Conservation (phyloP, 495 filamentous ascomycete species). For the Talaromyces liani region DNA sequence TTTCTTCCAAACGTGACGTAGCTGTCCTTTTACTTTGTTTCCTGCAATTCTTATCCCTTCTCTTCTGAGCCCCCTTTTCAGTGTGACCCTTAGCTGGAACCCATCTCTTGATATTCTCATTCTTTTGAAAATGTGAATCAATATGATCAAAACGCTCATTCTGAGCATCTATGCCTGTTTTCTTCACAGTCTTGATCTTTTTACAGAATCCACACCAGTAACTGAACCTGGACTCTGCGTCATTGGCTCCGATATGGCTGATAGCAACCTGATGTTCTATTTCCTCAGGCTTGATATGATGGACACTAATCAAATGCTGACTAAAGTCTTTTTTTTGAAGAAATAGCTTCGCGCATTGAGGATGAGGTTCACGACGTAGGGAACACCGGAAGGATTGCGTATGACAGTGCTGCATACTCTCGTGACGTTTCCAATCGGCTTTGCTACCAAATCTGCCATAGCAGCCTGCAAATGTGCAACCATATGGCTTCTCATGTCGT, state of each 20-base stretch:
- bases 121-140: constrained; percentile 62
- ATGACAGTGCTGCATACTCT: constrained; percentile 78
- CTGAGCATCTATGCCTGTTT: constrained; percentile 50
- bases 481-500: constrained; percentile 80
- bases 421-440: constrained; percentile 95
- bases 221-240: constrained; percentile 34
- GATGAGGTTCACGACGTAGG: constrained; percentile 11
- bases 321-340: constrained; percentile 52
- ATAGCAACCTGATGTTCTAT: constrained; percentile 37
- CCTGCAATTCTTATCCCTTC: not conserved
- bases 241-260: constrained; percentile 62
- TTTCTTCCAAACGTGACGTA: not conserved
- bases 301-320: constrained; percentile 49
- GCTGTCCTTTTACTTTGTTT: not conserved
- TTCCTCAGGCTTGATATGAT: constrained; percentile 35
- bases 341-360: constrained; percentile 50
- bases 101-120: constrained; percentile 44
- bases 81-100: constrained; percentile 16
- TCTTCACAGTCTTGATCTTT: constrained; percentile 46
- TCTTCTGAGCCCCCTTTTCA: not conserved
- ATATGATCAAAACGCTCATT: constrained; percentile 85
- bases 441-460: constrained; percentile 81
- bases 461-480: constrained; percentile 73
- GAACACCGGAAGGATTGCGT: constrained; percentile 72
- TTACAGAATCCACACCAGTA: constrained; percentile 93